These are phyloP conservation scores for Metarhizium robertsii DNA, from an alignment of 2,329 filamentous ascomycete species.

Conservation along the genomic window DNA sequence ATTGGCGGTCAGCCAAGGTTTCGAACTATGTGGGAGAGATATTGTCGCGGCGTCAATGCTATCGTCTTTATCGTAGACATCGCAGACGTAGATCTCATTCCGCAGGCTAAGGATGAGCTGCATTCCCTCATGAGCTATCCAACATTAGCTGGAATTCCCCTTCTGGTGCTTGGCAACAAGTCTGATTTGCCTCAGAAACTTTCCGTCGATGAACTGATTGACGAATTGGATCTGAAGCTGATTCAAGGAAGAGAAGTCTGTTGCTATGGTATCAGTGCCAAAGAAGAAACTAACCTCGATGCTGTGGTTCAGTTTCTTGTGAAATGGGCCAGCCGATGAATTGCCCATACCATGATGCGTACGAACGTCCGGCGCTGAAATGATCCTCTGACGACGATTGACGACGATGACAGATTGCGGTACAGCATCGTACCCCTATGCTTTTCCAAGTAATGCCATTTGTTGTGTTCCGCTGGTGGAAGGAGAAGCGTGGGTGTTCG, in stretches of 20 bases:
- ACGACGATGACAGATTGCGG: constrained; percentile 4
- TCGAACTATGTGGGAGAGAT: constrained; percentile 98
- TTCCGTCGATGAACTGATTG: constrained; percentile 91
- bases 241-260: constrained; percentile 91
- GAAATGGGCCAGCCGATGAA: constrained; percentile 69
- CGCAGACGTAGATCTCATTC: constrained; percentile 71
- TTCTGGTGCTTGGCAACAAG: constrained; percentile 94
- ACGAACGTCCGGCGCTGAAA: constrained; percentile 2
- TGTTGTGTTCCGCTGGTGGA: not conserved
- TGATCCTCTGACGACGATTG: constrained; percentile 6
- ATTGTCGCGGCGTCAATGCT: constrained; percentile 93
- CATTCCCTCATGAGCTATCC: constrained; percentile 81
- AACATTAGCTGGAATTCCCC: constrained; percentile 77
- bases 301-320: constrained; percentile 96
- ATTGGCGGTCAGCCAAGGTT: constrained; percentile 94
- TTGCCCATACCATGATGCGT: not conserved
- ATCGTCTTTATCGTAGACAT: constrained; percentile 99
- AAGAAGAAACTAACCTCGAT: constrained; percentile 97
- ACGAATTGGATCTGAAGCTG: constrained; percentile 78
- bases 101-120: constrained; percentile 83
- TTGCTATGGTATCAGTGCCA: constrained; percentile 97
- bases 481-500: not conserved
- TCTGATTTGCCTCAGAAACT: constrained; percentile 88
- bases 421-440: not conserved
- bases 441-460: not conserved